Conservation (phyloP, 2,329 filamentous ascomycete species). For the Chaetomium strumarium region DNA sequence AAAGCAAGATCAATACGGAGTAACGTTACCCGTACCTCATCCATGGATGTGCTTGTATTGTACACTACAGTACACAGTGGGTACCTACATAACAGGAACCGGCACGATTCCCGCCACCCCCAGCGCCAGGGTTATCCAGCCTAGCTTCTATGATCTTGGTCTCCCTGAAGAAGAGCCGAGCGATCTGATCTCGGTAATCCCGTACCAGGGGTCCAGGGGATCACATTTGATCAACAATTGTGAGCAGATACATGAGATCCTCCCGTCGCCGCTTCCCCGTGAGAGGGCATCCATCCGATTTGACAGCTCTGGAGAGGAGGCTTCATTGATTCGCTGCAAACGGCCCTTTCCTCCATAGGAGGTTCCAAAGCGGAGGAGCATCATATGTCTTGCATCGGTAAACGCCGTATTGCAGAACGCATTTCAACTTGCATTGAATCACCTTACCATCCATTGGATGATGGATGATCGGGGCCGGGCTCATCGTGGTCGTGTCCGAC, state of each 20-base stretch:
- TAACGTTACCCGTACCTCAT: no score
- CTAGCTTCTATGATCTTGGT: neutral
- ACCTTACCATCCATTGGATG: neutral
- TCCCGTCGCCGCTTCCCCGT: neutral
- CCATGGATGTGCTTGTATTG: no score
- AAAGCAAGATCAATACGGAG: no score
- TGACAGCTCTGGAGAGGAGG: neutral
- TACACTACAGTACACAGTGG: no score
- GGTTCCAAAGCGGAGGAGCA: neutral
- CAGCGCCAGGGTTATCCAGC: neutral
- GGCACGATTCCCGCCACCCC: no score
- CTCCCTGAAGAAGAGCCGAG: neutral
- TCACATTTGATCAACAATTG: neutral
- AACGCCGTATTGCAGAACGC: slow-evolving; percentile 1
- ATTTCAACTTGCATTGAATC: no score
- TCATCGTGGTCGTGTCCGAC: neutral
- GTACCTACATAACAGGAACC: no score
- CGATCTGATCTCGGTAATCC: neutral
- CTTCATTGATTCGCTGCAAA: neutral
- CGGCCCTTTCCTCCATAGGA: neutral
- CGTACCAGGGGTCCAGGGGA: no score
- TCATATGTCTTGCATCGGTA: neutral
- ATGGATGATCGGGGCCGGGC: neutral
- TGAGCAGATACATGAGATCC: neutral
- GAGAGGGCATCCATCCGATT: neutral